Percentiles rank a stretch among this genome's conserved stretches.
These are phyloP conservation scores for Phaeoacremonium minimum DNA, from an alignment of 2,329 filamentous ascomycete genomes.

Conservation along the genomic window DNA sequence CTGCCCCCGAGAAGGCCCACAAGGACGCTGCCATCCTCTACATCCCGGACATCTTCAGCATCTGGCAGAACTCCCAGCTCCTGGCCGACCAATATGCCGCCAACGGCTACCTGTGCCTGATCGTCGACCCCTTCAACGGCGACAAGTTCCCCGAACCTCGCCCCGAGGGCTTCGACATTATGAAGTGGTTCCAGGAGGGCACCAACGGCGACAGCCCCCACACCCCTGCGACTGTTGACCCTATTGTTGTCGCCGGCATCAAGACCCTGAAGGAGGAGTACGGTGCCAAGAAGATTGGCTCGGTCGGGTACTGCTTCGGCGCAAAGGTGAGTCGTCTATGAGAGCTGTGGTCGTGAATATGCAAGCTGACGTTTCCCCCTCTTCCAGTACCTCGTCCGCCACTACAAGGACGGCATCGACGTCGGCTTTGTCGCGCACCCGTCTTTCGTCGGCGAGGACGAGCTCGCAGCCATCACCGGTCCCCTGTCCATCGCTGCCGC, in stretches of 20 bases:
- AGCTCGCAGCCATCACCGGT: slow-evolving; percentile 61
- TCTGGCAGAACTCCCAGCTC: slow-evolving; percentile 57
- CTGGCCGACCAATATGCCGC: slow-evolving; percentile 72
- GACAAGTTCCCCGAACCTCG: slow-evolving; percentile 54
- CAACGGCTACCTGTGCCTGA: slow-evolving; percentile 65
- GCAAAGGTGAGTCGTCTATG: slow-evolving; percentile 48
- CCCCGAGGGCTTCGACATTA: slow-evolving; percentile 33
- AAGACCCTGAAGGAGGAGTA: slow-evolving; percentile 53
- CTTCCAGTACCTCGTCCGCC: slow-evolving; percentile 62
- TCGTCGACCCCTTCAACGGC: slow-evolving; percentile 69
- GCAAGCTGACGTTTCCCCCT: not conserved
- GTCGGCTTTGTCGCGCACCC: slow-evolving; percentile 75
- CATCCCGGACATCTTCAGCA: slow-evolving; percentile 44
- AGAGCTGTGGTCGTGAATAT: not conserved
- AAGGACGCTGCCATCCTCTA: slow-evolving; percentile 38
- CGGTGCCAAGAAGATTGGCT: slow-evolving; percentile 56
- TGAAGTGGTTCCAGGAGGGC: slow-evolving; percentile 38
- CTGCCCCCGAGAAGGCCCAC: slow-evolving; percentile 32
- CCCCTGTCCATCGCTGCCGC: slow-evolving; percentile 64
- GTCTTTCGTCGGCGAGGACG: slow-evolving; percentile 65
- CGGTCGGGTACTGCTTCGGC: slow-evolving; percentile 72
- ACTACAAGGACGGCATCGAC: slow-evolving; percentile 59
- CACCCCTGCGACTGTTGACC: slow-evolving; percentile 36
- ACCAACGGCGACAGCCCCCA: slow-evolving; percentile 44
- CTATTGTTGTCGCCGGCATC: slow-evolving; percentile 45